Conservation (phyloP, 257 asterid species). For the Henckelia pumila region DNA sequence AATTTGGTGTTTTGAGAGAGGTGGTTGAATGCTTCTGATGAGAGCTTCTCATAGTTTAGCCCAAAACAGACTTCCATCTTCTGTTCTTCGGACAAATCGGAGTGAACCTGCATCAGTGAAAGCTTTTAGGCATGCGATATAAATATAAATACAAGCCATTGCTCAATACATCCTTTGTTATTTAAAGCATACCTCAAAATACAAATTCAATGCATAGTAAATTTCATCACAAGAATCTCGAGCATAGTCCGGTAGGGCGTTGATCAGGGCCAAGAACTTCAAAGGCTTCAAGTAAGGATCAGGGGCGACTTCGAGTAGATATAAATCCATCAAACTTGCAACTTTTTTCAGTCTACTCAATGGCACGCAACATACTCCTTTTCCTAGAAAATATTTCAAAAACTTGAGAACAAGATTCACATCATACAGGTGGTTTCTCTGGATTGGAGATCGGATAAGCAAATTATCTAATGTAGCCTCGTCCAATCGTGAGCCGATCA, state of each 20-base stretch:
- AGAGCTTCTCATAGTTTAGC: constrained; percentile 66
- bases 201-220: constrained; percentile 61
- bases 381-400: constrained; percentile 50
- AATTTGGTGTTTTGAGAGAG: constrained; percentile 55
- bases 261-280: constrained; percentile 57
- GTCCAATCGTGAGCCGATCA: constrained; percentile 75
- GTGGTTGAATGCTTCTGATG: constrained; percentile 54
- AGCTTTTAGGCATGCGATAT: too few species aligned
- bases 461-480: constrained; percentile 62
- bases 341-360: constrained; percentile 61
- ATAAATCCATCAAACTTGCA: constrained; percentile 55
- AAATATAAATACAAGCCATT: background rate
- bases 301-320: constrained; percentile 78
- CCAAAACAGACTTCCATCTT: constrained; percentile 51
- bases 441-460: constrained; percentile 60
- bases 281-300: constrained; percentile 66
- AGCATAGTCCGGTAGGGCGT: constrained; percentile 64
- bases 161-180: too few species aligned
- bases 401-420: constrained; percentile 68
- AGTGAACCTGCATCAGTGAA: constrained; percentile 55
- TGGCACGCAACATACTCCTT: constrained; percentile 61
- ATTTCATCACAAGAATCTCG: constrained; percentile 62
- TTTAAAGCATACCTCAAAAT: constrained; percentile 48
- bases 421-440: constrained; percentile 56
- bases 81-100: constrained; percentile 61